phyloP scores from a whole-genome alignment of 1,139 yeast species.

The Debaryomyces fabryi region DNA sequence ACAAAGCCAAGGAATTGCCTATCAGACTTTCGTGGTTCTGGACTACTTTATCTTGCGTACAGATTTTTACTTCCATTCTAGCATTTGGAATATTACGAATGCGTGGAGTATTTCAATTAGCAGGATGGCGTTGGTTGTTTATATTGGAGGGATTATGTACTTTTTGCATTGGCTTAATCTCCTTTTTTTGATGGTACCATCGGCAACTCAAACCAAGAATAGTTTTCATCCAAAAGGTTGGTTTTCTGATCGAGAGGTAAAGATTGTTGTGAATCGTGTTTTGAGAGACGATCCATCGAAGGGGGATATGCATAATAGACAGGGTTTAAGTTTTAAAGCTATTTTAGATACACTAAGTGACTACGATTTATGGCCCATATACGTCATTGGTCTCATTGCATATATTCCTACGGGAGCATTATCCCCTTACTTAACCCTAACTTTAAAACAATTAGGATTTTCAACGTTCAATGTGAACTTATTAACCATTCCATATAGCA shows the following conservation, averaged over 20 bases:
- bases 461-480: conserved; percentile 56
- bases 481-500: conserved; percentile 53
- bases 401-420: conserved; percentile 48
- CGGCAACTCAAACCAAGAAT: conserved; percentile 56
- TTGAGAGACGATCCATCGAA: conserved; percentile 70
- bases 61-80: conserved; percentile 41
- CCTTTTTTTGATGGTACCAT: conserved; percentile 62
- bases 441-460: conserved; percentile 56
- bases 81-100: conserved; percentile 51
- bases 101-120: conserved; percentile 37
- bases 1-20: conserved; percentile 52
- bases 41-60: conserved; percentile 45
- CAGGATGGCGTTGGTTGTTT: conserved; percentile 70
- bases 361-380: conserved; percentile 63
- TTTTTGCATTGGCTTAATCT: conserved; percentile 52
- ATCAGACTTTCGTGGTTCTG: conserved; percentile 54
- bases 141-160: conserved; percentile 65
- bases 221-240: conserved; percentile 59
- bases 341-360: conserved; percentile 48
- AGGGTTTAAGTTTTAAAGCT: conserved; percentile 47
- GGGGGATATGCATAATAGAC: conserved; percentile 70
- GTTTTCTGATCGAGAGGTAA: conserved; percentile 64
- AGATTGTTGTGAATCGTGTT: conserved; percentile 62
- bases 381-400: conserved; percentile 50
- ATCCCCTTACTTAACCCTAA: conserved; percentile 52